A percentile compares a stretch with the other conserved stretches of the same genome.
Conservation (phyloP, 345 rosid species). For the Microcos paniculata region DNA sequence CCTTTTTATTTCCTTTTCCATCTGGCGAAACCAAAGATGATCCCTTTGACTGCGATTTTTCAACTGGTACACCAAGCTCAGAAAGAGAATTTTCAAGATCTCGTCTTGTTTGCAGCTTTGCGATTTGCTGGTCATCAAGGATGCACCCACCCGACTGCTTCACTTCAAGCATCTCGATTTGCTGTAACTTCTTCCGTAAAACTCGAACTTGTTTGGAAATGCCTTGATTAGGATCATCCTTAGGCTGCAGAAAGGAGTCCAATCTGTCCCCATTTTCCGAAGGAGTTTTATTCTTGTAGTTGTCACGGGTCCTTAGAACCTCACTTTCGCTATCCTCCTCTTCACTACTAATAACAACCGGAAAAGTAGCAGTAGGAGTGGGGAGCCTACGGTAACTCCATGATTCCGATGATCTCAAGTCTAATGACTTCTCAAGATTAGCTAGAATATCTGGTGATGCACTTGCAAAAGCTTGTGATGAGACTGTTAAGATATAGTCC, state of each 20-base stretch:
- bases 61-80: slow-evolving; percentile 69
- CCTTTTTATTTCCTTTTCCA: slow-evolving; percentile 56
- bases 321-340: slow-evolving; percentile 75
- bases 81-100: slow-evolving; percentile 67
- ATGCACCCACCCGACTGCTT: slow-evolving; percentile 64
- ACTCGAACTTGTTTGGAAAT: slow-evolving; percentile 70
- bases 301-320: slow-evolving; percentile 60
- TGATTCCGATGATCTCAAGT: slow-evolving; percentile 75
- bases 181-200: slow-evolving; percentile 85
- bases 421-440: slow-evolving; percentile 74
- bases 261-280: slow-evolving; percentile 31
- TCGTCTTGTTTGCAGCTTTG: slow-evolving; percentile 72
- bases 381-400: slow-evolving; percentile 93
- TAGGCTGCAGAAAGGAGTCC: slow-evolving; percentile 62
- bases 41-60: slow-evolving; percentile 34
- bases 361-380: slow-evolving; percentile 81
- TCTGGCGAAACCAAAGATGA: slow-evolving; percentile 39
- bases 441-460: slow-evolving; percentile 74
- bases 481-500: slow-evolving; percentile 70
- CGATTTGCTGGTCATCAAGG: slow-evolving; percentile 93
- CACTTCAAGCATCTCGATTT: slow-evolving; percentile 87
- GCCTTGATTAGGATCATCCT: slow-evolving; percentile 48
- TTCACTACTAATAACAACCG: slow-evolving; percentile 72
- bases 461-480: slow-evolving; percentile 68
- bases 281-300: slow-evolving; percentile 29